A percentile compares a stretch with the other conserved stretches of the same genome.
Evolutionary conservation across 192 early-diverging fungal species (phyloP).

Genomic region (Chytriomyces hyalinus): DNA sequence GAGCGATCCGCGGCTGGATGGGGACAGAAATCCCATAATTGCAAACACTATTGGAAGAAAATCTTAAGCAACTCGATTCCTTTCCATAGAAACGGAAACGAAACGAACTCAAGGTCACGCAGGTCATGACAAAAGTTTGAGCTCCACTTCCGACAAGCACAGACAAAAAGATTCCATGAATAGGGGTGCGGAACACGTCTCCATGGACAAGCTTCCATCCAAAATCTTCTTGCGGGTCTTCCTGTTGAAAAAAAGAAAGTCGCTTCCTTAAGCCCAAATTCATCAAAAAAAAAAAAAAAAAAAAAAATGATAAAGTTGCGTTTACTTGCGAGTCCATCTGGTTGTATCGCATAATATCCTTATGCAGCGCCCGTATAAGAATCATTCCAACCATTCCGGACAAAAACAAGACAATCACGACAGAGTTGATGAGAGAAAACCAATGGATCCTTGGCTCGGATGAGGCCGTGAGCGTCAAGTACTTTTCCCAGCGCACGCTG

Average conservation of each 20-base stretch:
- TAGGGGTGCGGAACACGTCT: slow-evolving; percentile 64
- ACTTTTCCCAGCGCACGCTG: slow-evolving; percentile 41
- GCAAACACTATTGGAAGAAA: slow-evolving; percentile 71
- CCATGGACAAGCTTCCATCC: slow-evolving; percentile 72
- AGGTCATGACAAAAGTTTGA: slow-evolving; percentile 59
- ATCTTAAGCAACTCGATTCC: background rate
- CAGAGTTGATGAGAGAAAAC: slow-evolving; percentile 67
- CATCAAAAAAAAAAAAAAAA: background rate
- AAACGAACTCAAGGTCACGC: slow-evolving; percentile 57
- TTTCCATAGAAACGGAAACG: too few relatives aligned
- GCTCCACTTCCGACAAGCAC: slow-evolving; percentile 65
- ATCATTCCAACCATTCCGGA: slow-evolving; percentile 66
- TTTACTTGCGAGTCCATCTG: slow-evolving; percentile 42
- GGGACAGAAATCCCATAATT: slow-evolving; percentile 92
- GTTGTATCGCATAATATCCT: slow-evolving; percentile 69
- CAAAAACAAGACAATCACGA: slow-evolving; percentile 61
- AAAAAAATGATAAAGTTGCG: background rate
- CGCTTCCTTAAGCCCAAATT: too few relatives aligned
- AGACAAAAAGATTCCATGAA: slow-evolving; percentile 50
- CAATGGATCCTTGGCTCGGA: slow-evolving; percentile 65
- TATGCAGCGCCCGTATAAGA: slow-evolving; percentile 59
- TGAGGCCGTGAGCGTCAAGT: slow-evolving; percentile 32
- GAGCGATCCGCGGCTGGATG: slow-evolving; percentile 83
- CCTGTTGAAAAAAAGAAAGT: slow-evolving; percentile 19
- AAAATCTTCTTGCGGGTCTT: slow-evolving; percentile 68